Evolutionary conservation across 1,284 basidiomycete genomes (phyloP).

Genomic region (Golubevia sp.): DNA sequence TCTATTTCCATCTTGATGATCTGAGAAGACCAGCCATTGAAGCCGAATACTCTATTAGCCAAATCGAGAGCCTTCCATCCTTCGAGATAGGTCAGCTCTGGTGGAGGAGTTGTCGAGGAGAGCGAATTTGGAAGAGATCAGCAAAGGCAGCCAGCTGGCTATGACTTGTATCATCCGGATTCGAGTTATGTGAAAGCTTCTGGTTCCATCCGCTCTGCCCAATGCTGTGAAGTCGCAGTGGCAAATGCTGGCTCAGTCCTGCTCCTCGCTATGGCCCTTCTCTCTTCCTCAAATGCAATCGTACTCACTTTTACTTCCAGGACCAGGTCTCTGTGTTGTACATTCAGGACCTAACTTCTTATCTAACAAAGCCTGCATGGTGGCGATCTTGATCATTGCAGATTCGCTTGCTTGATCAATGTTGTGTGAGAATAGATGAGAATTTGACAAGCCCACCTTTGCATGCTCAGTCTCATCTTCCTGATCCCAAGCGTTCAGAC

Average conservation of each 20-base stretch:
- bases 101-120: not conserved
- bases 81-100: constrained; percentile 89
- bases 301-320: constrained; percentile 66
- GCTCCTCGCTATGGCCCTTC: no score
- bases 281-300: no score
- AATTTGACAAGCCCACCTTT: no score
- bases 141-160: not conserved
- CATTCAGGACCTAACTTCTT: constrained; percentile 92
- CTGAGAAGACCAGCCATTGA: constrained; percentile 93
- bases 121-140: not conserved
- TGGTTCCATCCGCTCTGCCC: no score
- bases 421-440: no score
- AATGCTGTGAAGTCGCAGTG: no score
- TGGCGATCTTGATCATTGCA: constrained; percentile 68
- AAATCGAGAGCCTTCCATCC: constrained; percentile 79
- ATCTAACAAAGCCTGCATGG: constrained; percentile 79
- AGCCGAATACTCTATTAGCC: constrained; percentile 97
- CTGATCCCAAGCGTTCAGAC: no score
- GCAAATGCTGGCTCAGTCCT: no score
- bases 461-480: no score
- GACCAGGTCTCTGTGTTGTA: constrained; percentile 85
- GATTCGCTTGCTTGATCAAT: no score
- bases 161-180: no score
- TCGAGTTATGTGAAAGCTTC: no score
- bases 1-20: constrained; percentile 77